These are phyloP conservation scores for Heterobasidion occidentale DNA, from an alignment of 1,284 basidiomycete genomes.

Conservation along the genomic window DNA sequence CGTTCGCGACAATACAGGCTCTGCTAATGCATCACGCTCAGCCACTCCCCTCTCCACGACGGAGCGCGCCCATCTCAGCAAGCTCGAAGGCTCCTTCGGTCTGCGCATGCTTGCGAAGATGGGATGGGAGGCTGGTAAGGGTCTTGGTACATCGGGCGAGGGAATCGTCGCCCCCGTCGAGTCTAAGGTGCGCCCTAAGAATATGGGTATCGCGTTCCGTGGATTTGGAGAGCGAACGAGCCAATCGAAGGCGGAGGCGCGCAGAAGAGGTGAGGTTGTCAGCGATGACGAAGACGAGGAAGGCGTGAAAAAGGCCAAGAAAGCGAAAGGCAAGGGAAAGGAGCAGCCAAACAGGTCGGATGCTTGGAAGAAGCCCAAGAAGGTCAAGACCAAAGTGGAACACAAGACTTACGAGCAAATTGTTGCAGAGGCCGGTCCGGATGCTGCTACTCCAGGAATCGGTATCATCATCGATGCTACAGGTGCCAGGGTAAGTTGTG, in stretches of 20 bases:
- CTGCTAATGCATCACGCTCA: slow-evolving; percentile 35
- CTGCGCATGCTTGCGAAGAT: slow-evolving; percentile 88
- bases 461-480: slow-evolving; percentile 94
- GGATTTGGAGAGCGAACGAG: slow-evolving; percentile 86
- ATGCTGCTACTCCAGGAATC: slow-evolving; percentile 44
- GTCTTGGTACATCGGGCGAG: slow-evolving; percentile 72
- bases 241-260: slow-evolving; percentile 81
- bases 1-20: slow-evolving; percentile 35
- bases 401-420: slow-evolving; percentile 97
- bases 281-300: slow-evolving; percentile 68
- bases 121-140: slow-evolving; percentile 85
- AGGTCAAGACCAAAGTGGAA: slow-evolving; percentile 76
- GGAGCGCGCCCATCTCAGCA: slow-evolving; percentile 76
- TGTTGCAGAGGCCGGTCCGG: slow-evolving; percentile 73
- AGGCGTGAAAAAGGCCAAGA: slow-evolving; percentile 35
- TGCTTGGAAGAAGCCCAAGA: slow-evolving; percentile 78
- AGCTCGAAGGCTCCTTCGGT: slow-evolving; percentile 71
- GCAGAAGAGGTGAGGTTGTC: slow-evolving; percentile 62
- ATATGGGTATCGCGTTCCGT: slow-evolving; percentile 81
- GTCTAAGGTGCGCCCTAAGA: slow-evolving; percentile 73
- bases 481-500: slow-evolving; percentile 68
- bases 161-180: slow-evolving; percentile 89
- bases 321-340: slow-evolving; percentile 31
- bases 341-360: slow-evolving; percentile 56
- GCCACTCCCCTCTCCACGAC: slow-evolving; percentile 47